phyloP scores from a whole-genome alignment of 2,329 filamentous ascomycete species.

The Hypoxylon sp. region DNA sequence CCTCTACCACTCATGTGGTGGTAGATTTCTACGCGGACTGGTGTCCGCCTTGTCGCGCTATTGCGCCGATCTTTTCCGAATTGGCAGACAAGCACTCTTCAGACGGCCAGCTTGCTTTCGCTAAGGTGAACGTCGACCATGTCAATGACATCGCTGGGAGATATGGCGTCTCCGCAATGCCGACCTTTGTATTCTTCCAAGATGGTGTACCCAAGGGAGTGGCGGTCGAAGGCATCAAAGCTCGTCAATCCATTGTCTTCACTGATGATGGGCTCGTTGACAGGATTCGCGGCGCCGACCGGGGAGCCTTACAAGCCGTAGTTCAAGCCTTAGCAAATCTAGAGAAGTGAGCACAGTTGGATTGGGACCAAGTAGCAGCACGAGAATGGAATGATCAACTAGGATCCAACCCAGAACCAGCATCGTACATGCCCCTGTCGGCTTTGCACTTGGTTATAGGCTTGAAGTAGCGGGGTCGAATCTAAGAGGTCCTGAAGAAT shows the following conservation, averaged over 20 bases:
- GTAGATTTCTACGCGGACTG: slow-evolving; percentile 12
- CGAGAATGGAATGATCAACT: neutral
- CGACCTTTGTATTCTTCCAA: slow-evolving; percentile 6
- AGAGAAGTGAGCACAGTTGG: neutral
- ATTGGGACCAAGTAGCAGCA: neutral
- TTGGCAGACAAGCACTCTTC: slow-evolving; percentile 1
- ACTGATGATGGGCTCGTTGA: neutral
- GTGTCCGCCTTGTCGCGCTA: slow-evolving; percentile 8
- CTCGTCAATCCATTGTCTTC: neutral
- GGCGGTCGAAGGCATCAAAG: neutral
- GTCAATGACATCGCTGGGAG: neutral
- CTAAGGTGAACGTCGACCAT: slow-evolving; percentile 10
- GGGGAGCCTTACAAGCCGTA: neutral
- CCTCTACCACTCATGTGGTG: slow-evolving; percentile 8
- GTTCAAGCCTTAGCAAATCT: neutral
- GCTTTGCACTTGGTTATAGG: neutral
- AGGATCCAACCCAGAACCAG: neutral
- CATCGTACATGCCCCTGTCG: neutral
- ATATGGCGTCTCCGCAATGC: slow-evolving; percentile 8
- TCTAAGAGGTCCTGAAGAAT: neutral
- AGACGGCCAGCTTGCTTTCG: slow-evolving; percentile 4
- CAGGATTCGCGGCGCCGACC: slow-evolving; percentile 1
- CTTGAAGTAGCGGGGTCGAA: neutral
- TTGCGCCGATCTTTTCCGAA: slow-evolving; percentile 5
- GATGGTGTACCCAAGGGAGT: slow-evolving; percentile 4